Conservation (phyloP, 352 stramenopile species). For the Pythium aquatile region DNA sequence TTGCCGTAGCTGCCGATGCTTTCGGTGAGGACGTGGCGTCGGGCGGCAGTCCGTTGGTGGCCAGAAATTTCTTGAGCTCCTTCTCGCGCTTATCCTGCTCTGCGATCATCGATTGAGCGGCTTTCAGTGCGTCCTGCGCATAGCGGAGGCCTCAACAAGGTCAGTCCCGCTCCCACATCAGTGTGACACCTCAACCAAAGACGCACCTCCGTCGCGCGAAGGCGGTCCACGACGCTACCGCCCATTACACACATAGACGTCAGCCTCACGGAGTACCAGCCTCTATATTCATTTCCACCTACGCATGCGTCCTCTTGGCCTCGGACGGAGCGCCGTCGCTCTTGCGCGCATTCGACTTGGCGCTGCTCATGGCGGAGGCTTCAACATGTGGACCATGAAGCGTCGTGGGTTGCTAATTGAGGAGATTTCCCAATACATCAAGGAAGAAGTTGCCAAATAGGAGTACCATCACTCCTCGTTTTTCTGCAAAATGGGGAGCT, state of each 20-base stretch:
- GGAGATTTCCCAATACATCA: background rate
- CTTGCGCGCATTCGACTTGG: background rate
- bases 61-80: conserved; percentile 51
- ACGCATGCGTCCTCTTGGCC: background rate
- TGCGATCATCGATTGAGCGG: conserved; percentile 55
- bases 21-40: conserved; percentile 23
- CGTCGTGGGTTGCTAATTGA: background rate
- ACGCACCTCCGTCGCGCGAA: conserved; percentile 51
- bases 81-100: conserved; percentile 62
- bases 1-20: background rate
- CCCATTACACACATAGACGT: background rate
- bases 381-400: background rate
- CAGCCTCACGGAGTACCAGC: background rate
- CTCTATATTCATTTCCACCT: background rate
- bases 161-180: background rate
- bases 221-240: conserved; percentile 43
- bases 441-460: background rate
- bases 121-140: conserved; percentile 44
- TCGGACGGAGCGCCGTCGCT: background rate
- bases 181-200: too few relatives aligned
- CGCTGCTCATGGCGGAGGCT: background rate
- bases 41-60: conserved; percentile 35
- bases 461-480: conserved; percentile 5
- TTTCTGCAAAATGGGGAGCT: conserved; percentile 6
- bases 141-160: background rate